Evolutionary conservation across 139 green algal species (phyloP), one percentile per base, ranked within the genome.

Genomic region (Chlorella sp.): DNA sequence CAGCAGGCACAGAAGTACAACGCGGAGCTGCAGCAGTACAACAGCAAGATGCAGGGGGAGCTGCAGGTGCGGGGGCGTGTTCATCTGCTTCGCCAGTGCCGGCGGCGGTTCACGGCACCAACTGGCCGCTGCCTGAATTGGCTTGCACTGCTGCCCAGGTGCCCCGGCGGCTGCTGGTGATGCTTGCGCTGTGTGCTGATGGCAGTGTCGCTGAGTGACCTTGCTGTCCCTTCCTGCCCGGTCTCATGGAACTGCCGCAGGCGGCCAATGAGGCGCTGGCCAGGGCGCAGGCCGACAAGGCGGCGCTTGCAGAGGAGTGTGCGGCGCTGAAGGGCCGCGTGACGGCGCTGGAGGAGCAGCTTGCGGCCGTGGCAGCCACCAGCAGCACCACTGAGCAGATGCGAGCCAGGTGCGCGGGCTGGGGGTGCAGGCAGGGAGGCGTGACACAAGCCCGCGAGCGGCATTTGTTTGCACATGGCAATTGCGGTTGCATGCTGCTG

Each of bases 11-110:
- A 90, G 69, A 83, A 86, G 68, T 90, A 90, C 69, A 74, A 80
- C 32, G 51, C 51, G 24, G 40, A 85, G 77, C 83, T 90, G 38
- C 87, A 90, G 69, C 41, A 88, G 77, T 90, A 90, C 67, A 90
- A 90, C 76, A 75, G 34, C 68, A 76, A 68, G 38, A 84, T 90
- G 62, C 87, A 90, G 44, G 56, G 41, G 32, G 87, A 90, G 20
- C 65, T 90, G 44, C 36, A 73, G 54, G 76, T 67, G 81, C 22
- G 79, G 41, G 3, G 16, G 17, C 2, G 51, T 22, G 26, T 36
- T 9, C 9, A 32, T 3, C 9, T 5, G 6, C 34, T 19, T 32
- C 44, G 62, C 60, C 2, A 32, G 65, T 72, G 65, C n/a, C 22
- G 65, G 17, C 11, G 9, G 13, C 32, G n/a, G 65, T 13, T 3